Percentiles rank a stretch among this genome's conserved stretches.
Conservation (phyloP, 1,139 yeast genomes). For the Taphrina populina region DNA sequence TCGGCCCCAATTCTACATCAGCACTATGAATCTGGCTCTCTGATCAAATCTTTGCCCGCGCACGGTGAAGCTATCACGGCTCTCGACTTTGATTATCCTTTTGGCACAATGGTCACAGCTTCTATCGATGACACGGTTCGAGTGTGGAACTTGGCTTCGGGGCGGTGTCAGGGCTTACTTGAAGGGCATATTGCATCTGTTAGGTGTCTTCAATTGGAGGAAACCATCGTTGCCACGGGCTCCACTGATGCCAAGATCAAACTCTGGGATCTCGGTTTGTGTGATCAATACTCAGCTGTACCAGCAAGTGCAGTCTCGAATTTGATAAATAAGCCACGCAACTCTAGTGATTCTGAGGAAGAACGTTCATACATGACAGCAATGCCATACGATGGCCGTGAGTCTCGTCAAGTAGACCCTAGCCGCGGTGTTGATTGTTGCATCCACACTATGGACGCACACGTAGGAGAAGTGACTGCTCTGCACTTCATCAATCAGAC, state of each 20-base stretch:
- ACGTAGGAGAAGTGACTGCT: slow-evolving; percentile 64
- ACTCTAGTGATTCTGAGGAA: slow-evolving; percentile 29
- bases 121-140: slow-evolving; percentile 76
- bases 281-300: slow-evolving; percentile 39
- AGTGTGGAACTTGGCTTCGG: slow-evolving; percentile 74
- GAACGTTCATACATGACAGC: slow-evolving; percentile 41
- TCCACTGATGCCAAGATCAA: slow-evolving; percentile 61
- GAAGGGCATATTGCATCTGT: slow-evolving; percentile 57
- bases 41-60: slow-evolving; percentile 50
- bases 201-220: slow-evolving; percentile 58
- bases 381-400: slow-evolving; percentile 42
- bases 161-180: slow-evolving; percentile 45
- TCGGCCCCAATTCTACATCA: slow-evolving; percentile 63
- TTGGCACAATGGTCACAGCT: slow-evolving; percentile 73
- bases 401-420: slow-evolving; percentile 2
- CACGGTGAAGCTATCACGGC: slow-evolving; percentile 56
- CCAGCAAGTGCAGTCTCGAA: slow-evolving; percentile 10
- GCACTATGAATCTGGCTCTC: slow-evolving; percentile 59
- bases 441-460: slow-evolving; percentile 58
- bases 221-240: slow-evolving; percentile 58
- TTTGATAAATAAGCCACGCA: slow-evolving; percentile 28
- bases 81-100: slow-evolving; percentile 66
- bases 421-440: slow-evolving; percentile 42
- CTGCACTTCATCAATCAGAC: slow-evolving; percentile 54
- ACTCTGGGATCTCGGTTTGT: slow-evolving; percentile 56